Evolutionary conservation across 2,329 filamentous ascomycete genomes (phyloP).

Genomic region (Colletotrichum sp.): DNA sequence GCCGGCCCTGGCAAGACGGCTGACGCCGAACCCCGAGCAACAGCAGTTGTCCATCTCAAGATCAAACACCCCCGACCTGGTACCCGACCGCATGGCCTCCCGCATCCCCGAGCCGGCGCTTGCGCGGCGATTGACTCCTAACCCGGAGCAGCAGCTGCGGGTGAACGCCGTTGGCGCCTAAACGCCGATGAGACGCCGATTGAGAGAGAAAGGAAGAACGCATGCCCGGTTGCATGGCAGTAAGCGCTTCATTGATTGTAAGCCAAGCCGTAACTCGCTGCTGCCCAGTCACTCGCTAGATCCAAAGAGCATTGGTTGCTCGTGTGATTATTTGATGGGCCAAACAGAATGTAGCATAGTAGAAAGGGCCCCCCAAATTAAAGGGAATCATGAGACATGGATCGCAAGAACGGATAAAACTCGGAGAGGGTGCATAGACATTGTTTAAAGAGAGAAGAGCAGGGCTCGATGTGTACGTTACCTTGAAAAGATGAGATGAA

Average conservation of each 20-base stretch:
- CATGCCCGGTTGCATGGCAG: background rate
- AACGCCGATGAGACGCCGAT: background rate
- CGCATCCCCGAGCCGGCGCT: constrained; percentile 56
- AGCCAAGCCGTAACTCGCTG: background rate
- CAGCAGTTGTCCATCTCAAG: constrained; percentile 15
- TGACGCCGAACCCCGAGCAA: constrained; percentile 56
- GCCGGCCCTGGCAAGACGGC: constrained; percentile 44
- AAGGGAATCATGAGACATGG: background rate
- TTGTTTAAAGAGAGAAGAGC: background rate
- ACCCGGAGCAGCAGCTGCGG: constrained; percentile 48
- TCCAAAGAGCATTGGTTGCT: background rate
- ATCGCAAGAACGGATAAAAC: background rate
- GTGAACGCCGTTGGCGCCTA: constrained; percentile 30
- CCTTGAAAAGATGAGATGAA: background rate
- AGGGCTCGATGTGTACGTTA: background rate
- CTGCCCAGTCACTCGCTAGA: background rate
- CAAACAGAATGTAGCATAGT: constrained; percentile 7
- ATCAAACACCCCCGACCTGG: constrained; percentile 58
- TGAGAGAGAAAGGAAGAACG: background rate
- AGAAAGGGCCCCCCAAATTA: background rate
- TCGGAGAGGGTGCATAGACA: background rate
- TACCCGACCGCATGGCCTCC: constrained; percentile 67
- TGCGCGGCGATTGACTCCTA: constrained; percentile 49
- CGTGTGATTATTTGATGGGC: background rate
- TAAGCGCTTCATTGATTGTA: background rate